Evolutionary conservation across 768 basidiomycete species (phyloP).

Genomic region (Serendipita indica): DNA sequence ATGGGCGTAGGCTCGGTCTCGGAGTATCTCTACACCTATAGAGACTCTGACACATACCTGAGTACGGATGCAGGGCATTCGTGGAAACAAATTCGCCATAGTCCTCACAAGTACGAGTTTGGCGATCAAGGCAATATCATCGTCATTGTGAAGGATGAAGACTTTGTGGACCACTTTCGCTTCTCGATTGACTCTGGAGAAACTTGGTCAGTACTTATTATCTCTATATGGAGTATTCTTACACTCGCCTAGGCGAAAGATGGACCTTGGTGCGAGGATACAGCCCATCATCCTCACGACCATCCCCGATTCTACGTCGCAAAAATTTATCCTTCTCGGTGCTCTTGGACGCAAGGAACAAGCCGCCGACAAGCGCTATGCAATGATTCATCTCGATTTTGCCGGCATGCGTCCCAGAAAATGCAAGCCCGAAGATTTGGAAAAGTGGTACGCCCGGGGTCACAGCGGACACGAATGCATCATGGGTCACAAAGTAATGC

Average conservation of each 20-base stretch:
- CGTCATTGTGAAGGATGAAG: conserved; percentile 77
- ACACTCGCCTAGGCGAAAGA: conserved; percentile 42
- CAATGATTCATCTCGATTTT: conserved; percentile 74
- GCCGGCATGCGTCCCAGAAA: conserved; percentile 47
- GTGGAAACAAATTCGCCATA: conserved; percentile 62
- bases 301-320: conserved; percentile 87
- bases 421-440: conserved; percentile 60
- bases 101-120: conserved; percentile 91
- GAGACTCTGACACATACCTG: conserved; percentile 85
- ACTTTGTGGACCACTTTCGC: conserved; percentile 44
- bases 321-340: conserved; percentile 85
- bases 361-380: conserved; percentile 38
- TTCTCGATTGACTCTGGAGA: conserved; percentile 77
- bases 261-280: conserved; percentile 53
- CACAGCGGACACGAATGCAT: conserved; percentile 56
- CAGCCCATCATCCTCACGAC: conserved; percentile 70
- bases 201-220: conserved; percentile 45
- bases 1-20: conserved; percentile 96
- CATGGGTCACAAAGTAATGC: conserved; percentile 77
- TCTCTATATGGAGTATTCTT: neutral
- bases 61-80: conserved; percentile 77
- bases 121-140: conserved; percentile 73
- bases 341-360: conserved; percentile 51
- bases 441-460: conserved; percentile 73
- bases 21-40: conserved; percentile 47